Evolutionary conservation across 2,329 filamentous ascomycete genomes (phyloP), one percentile per base, ranked within the genome.

Genomic region (Elsinoe fawcettii): DNA sequence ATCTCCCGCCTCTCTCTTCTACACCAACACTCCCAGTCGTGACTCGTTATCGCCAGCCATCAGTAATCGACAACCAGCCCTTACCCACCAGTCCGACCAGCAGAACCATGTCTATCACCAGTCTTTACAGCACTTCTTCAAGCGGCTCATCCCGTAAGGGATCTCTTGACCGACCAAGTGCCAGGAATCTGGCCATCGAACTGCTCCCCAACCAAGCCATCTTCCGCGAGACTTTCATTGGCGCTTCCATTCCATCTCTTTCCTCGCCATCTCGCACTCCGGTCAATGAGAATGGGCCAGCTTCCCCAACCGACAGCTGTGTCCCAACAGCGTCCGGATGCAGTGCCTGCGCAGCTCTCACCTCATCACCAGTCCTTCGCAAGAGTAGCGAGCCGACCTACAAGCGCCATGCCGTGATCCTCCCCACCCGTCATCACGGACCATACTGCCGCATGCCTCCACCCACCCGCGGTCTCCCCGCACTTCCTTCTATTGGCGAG

Each of bases 151-250:
- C 54, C 8, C 41, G 49, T 32, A 53, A 53, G 18, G 16, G 30
- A 11, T 53, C 49, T 18, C 25, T 39, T 18, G 30, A 36, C 41
- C 41, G 41, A 22, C 20, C 30, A 36, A 27, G 30, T 22, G 5
- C 18, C 41, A 16, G 54, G 37, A 47, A 56, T 14, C 20, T 56
- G 41, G 16, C 54, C 54, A 56, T 56, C 43, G 54, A 56, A 25
- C 41, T 56, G 20, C 39, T 56, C 14, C 54, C 54, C 54, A 56
- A 56, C 30, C 54, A 56, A 27, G n/a, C 37, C 25, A 47, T 56
- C 43, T 56, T 46, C 54, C 39, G 54, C 8, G 54, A 56, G 27
- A 56, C 54, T 30, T 56, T 56, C 41, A 56, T 56, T 39, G 54
- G 54, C 5, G 12, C 23, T 9, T 3, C 41, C 11, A 18, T 55